A percentile compares a stretch with the other conserved stretches of the same genome.
Conservation (phyloP, 163 green algal species). For the Chlorella variabilis region DNA sequence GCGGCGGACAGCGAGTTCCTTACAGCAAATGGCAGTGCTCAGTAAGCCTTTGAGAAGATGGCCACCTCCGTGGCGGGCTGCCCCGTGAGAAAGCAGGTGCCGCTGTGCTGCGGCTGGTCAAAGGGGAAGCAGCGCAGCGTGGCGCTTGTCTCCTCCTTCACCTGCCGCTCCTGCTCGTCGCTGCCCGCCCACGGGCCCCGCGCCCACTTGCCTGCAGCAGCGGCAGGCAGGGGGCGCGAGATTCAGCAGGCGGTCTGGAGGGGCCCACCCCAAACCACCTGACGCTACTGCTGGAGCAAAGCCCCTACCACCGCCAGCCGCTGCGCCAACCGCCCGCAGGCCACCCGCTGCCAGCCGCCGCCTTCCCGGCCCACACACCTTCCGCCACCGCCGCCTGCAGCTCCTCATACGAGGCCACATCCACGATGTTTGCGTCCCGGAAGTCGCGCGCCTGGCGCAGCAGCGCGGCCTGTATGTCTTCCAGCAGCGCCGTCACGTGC, state of each 20-base stretch:
- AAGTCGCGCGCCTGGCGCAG: slow-evolving; percentile 86
- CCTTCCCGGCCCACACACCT: slow-evolving; percentile 45
- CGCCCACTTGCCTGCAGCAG: slow-evolving; percentile 87
- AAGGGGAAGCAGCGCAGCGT: slow-evolving; percentile 98
- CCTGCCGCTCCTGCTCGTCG: slow-evolving; percentile 84
- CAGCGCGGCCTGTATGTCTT: slow-evolving; percentile 69
- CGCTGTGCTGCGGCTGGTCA: slow-evolving; percentile 77
- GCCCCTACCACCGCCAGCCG: neutral
- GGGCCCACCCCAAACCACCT: neutral
- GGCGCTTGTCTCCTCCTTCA: slow-evolving; percentile 97
- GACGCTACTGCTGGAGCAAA: neutral
- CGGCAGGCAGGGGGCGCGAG: neutral
- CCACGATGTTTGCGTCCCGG: slow-evolving; percentile 93
- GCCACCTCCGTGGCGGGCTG: slow-evolving; percentile 81
- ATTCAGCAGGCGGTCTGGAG: no score
- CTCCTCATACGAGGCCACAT: slow-evolving; percentile 93
- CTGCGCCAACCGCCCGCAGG: neutral
- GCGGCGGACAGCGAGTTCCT: no score
- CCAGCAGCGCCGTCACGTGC: slow-evolving; percentile 66
- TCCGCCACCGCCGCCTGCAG: slow-evolving; percentile 83
- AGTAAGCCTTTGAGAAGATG: slow-evolving; percentile 98
- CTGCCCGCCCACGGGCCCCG: slow-evolving; percentile 85
- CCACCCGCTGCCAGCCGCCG: neutral
- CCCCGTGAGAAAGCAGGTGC: slow-evolving; percentile 89
- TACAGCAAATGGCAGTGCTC: no score